Base-by-base conservation (phyloP, 2,329 filamentous ascomycete species). In the Byssothecium circinans region DNA sequence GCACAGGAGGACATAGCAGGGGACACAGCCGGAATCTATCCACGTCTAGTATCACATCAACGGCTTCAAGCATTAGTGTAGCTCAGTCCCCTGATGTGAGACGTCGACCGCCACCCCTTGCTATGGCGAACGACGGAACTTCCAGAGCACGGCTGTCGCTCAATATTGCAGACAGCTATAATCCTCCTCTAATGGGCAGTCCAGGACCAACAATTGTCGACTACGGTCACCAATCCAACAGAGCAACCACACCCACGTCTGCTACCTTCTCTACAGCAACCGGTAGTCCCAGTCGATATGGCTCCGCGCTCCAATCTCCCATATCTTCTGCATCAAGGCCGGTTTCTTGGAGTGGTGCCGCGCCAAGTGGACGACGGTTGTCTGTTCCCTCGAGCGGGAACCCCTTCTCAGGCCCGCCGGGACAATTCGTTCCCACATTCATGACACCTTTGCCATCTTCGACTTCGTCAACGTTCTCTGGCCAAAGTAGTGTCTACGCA, bases 11-110 rank as follows among this genome's bases (percentile, higher is more conserved):
- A 6, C 86, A 88, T 25, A 81, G 80, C 50, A 81, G 91, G 49
- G 90, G 91, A 1, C 91, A 96, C 69, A 88, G 86, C 59, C 77
- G 84, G 46, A 96, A 96, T 68, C 75, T 96, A 2, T 96, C 91
- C 0, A 84, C 89, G 2, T 96, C 91, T 0, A 96, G 90, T 69
- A 90, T 96, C 59, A 79, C 83, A 20, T 92, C 89, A 1, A 85
- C 86, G 6, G 75, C 83, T 44, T 91, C 88, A 1, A 85, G 78
- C 40, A 86, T 86, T 49, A 85, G 81, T 54, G 74, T 81, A 22
- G 65, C 53, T 25, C 64, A 64, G 44, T 58, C 67, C 41, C 68
- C 65, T 18, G 83, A 84, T 36, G 52, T 60, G 37, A 82, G 89
- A 41, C 83, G 87, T 49, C 82, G 89, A 20, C 91, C 91, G 5